These are phyloP conservation scores for Oldenlandia corymbosa DNA, from an alignment of 257 asterid species.

Conservation along the genomic window DNA sequence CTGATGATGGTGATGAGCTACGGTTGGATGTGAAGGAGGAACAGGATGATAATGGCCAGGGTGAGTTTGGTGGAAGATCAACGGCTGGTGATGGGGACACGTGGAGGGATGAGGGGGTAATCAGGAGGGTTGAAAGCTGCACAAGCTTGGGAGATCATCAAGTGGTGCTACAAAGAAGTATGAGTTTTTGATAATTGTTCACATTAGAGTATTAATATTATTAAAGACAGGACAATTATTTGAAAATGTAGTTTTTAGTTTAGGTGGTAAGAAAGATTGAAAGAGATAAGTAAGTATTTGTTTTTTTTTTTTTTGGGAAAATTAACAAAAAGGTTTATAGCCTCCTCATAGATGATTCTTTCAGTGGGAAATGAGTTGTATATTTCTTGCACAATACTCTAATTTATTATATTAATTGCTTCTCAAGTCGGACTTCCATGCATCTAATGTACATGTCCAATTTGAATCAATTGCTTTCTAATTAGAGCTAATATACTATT, in stretches of 20 bases:
- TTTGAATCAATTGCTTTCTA: too few relatives aligned
- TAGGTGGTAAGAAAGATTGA: too few relatives aligned
- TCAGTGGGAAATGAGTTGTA: background rate
- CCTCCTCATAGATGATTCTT: conserved; percentile 2
- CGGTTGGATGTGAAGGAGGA: conserved; percentile 35
- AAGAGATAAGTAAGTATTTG: too few relatives aligned
- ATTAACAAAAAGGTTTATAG: too few relatives aligned
- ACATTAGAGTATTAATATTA: too few relatives aligned
- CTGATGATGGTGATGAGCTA: conserved; percentile 33
- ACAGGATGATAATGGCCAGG: background rate
- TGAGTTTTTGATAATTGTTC: conserved; percentile 32
- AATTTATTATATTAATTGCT: conserved; percentile 13
- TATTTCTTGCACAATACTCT: conserved; percentile 18
- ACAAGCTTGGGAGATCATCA: conserved; percentile 4
- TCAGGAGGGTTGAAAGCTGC: conserved; percentile 25
- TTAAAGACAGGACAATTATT: too few relatives aligned
- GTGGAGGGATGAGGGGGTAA: conserved; percentile 7
- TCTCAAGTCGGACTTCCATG: background rate
- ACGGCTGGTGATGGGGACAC: conserved; percentile 28
- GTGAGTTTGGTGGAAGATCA: conserved; percentile 14
- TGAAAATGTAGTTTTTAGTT: too few relatives aligned
- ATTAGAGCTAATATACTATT: too few relatives aligned
- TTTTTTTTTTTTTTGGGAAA: too few relatives aligned
- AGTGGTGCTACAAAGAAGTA: conserved; percentile 29
- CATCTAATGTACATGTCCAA: too few relatives aligned